phyloP scores from a whole-genome alignment of 1,284 basidiomycete genomes.

The Cryptococcus jaspeensis region DNA sequence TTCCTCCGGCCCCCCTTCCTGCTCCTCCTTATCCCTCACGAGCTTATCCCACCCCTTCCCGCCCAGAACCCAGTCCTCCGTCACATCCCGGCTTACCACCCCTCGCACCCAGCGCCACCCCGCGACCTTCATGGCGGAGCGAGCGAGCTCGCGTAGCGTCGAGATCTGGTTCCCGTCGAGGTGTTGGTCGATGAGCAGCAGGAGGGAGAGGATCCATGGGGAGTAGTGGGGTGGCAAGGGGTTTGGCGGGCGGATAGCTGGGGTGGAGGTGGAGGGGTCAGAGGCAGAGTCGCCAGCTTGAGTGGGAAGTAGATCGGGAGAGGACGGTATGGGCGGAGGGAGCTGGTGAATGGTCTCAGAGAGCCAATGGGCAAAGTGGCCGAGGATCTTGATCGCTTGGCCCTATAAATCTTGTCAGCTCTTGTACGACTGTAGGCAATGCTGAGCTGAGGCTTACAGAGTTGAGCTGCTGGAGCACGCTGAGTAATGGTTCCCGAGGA shows the following conservation, averaged over 20 bases:
- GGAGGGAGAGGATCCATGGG: conserved; percentile 79
- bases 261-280: conserved; percentile 1
- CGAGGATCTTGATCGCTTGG: conserved; percentile 24
- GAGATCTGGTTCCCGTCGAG: conserved; percentile 76
- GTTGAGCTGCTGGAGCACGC: conserved; percentile 24
- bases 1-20: conserved; percentile 7
- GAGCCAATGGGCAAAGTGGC: conserved; percentile 27
- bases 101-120: conserved; percentile 41
- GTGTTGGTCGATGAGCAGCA: conserved; percentile 69
- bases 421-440: not conserved
- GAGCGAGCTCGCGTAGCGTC: conserved; percentile 71
- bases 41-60: conserved; percentile 1
- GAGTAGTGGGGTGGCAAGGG: conserved; percentile 56
- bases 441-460: conserved; percentile 16
- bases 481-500: conserved; percentile 36
- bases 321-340: conserved; percentile 10
- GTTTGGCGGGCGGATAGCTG: not conserved
- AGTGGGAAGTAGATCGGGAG: conserved; percentile 16
- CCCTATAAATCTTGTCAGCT: conserved; percentile 12
- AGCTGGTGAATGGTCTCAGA: conserved; percentile 16
- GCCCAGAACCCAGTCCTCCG: conserved; percentile 10
- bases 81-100: conserved; percentile 23
- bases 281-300: conserved; percentile 6
- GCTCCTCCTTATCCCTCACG: conserved; percentile 3
- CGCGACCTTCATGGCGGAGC: conserved; percentile 65